Evolutionary conservation across 2,329 filamentous ascomycete genomes (phyloP), one percentile per base, ranked within the genome.

Genomic region (Coniella lustricola): DNA sequence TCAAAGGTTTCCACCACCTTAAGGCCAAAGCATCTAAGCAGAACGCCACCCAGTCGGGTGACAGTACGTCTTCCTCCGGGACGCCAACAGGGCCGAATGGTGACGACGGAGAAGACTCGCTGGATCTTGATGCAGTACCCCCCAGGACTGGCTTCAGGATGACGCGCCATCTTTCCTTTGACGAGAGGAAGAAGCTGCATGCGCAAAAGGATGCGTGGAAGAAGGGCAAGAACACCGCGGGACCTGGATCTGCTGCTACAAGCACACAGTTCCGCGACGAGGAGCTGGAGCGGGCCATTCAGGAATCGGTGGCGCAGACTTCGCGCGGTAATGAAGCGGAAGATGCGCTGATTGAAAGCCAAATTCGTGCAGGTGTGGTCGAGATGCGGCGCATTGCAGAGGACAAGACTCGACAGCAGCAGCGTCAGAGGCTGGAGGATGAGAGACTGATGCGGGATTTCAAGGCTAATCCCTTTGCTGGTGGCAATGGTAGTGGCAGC

Each of bases 261-360:
- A 50, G 7, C 53, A 45, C 17, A 70, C 25, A 29, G 5, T 29
- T 29, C 25, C 25, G 77, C n/a, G 72, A 79, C 31, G 72, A 74
- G 2, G 83, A 85, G 49, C 76, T 89, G 36, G 86, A 91, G 60
- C 71, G 76, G 36, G 87, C 87, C 1, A 91, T 93, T 50, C 76
- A 74, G 46, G 72, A 72, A 10, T 86, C 84, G 1, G 84, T 93
- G 1, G 68, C 71, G 7, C 77, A 85, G 59, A 89, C 85, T 0
- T 90, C 85, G 0, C 74, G 70, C 1, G 87, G 87, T 10, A 74
- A 91, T 54, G 60, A 73, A 0, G 73, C 79, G 17, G 85, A 93
- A 62, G 88, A 93, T 58, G 74, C 74, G 18, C 71, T 77, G 50
- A 74, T 94, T 41, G 87, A 90, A 60, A 73, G 79, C 17, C 87